phyloP scores from a whole-genome alignment of 176 grass and related monocot genomes.

The Microstegium vimineum region DNA sequence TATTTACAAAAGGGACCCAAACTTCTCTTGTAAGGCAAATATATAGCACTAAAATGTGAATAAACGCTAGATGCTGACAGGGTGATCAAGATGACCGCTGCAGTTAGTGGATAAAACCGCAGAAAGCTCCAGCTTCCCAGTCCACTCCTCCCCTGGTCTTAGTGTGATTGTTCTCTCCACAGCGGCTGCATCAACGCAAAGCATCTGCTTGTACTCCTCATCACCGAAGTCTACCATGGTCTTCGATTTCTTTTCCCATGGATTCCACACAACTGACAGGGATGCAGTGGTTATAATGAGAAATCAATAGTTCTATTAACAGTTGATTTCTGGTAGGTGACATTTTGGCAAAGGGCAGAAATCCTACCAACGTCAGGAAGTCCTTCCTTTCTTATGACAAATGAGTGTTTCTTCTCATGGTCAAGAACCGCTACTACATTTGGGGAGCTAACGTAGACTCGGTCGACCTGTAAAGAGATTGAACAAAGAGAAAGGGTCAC shows the following conservation, averaged over 20 bases:
- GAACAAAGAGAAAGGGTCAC: neutral
- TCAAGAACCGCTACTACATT: conserved; percentile 88
- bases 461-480: conserved; percentile 59
- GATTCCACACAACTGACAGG: conserved; percentile 84
- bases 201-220: conserved; percentile 90
- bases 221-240: conserved; percentile 67
- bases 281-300: neutral
- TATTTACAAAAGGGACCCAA: conserved; percentile 18
- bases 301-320: neutral
- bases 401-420: conserved; percentile 90
- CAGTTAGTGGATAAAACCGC: conserved; percentile 71
- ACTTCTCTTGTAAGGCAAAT: neutral
- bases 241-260: conserved; percentile 85
- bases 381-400: conserved; percentile 79
- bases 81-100: conserved; percentile 70
- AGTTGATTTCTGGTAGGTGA: neutral
- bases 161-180: conserved; percentile 60
- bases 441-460: conserved; percentile 82
- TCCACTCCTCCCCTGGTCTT: conserved; percentile 91
- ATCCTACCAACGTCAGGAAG: conserved; percentile 79
- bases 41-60: neutral
- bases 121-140: conserved; percentile 76
- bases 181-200: conserved; percentile 78
- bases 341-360: neutral
- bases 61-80: conserved; percentile 30